Base-by-base conservation (phyloP, 1,284 basidiomycete genomes). In the Sporisorium iseilematis-ciliati region DNA sequence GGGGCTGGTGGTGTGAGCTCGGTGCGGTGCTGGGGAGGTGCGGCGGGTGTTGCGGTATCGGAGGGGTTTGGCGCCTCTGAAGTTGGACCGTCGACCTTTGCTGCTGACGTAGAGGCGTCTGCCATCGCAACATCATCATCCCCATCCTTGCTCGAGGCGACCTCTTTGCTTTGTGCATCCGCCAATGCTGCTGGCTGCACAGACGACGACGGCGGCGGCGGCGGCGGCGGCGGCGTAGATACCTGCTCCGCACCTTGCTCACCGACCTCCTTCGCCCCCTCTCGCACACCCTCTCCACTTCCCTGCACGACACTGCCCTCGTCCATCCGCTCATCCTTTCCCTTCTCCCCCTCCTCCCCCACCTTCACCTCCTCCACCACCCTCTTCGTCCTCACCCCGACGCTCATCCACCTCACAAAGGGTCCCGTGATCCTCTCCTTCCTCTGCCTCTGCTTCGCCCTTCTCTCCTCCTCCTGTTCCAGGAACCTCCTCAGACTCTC, bases 401-500 rank as follows among this genome's bases (percentile, higher is more conserved):
- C 89, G 80, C 92, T 93, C 25, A 92, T 82, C 90, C 90, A 93
- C 35, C 92, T 88, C 40, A 95, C 64, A 45, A 91, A 87, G 0
- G 92, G 92, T 0, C 93, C 93, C 38, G 90, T 86, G 16, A 93
- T 87, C 7, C 88, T 83, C 38, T 89, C 87, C 57, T 91, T 88
- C 51, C 80, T 57, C 88, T 41, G 90, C 88, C 31, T 89, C 88
- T 51, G 91, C 90, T 56, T 89, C 73, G 89, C 90, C 25, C 92
- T 89, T 77, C 92, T 92, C 86, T 93, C 92, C 80, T 93, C 92
- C 76, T 95, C 93, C 2, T 90, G 86, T 59, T 88, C 88, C 29
- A 95, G 88, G 79, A 94, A 94, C 71, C 92, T 89, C 41, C 89
- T 88, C 75, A 94, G 91, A 54, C 92, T 91, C n/a, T 88, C 88